A percentile compares a stretch with the other conserved stretches of the same genome.
These are phyloP conservation scores for Phaeosphaeria sp. DNA, from an alignment of 2,329 filamentous ascomycete species.

Conservation along the genomic window DNA sequence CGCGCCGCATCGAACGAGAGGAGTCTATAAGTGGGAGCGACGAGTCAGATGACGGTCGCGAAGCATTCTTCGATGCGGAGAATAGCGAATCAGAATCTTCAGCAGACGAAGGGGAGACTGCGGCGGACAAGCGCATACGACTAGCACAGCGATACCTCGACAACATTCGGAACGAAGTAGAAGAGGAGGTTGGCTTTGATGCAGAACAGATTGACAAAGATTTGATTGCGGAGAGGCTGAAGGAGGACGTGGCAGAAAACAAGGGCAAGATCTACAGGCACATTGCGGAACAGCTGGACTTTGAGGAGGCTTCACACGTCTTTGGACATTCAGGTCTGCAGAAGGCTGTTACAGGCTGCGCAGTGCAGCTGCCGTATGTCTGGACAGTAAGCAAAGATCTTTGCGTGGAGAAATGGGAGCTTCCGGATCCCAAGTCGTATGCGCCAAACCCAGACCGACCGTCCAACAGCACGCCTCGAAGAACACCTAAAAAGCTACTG, in stretches of 20 bases:
- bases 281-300: conserved; percentile 76
- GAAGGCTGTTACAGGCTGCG: conserved; percentile 78
- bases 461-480: conserved; percentile 60
- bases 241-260: conserved; percentile 89
- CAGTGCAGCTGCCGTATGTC: conserved; percentile 77
- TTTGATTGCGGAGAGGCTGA: conserved; percentile 81
- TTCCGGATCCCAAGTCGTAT: conserved; percentile 63
- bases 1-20: conserved; percentile 63
- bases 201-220: conserved; percentile 93
- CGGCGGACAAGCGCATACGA: conserved; percentile 82
- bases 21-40: conserved; percentile 91
- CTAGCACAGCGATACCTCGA: conserved; percentile 93
- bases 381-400: conserved; percentile 91
- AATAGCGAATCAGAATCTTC: conserved; percentile 61
- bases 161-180: conserved; percentile 78
- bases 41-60: conserved; percentile 66
- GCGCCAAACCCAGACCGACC: conserved; percentile 25
- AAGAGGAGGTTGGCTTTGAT: conserved; percentile 85
- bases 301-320: conserved; percentile 70
- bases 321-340: conserved; percentile 82
- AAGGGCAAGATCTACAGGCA: conserved; percentile 89
- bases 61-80: conserved; percentile 45
- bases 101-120: conserved; percentile 84
- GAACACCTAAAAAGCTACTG: conserved; percentile 67
- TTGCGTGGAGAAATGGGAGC: conserved; percentile 86